A percentile compares a stretch with the other conserved stretches of the same genome.
phyloP scores from a whole-genome alignment of 768 basidiomycete species.

The Calvatia gigantea region DNA sequence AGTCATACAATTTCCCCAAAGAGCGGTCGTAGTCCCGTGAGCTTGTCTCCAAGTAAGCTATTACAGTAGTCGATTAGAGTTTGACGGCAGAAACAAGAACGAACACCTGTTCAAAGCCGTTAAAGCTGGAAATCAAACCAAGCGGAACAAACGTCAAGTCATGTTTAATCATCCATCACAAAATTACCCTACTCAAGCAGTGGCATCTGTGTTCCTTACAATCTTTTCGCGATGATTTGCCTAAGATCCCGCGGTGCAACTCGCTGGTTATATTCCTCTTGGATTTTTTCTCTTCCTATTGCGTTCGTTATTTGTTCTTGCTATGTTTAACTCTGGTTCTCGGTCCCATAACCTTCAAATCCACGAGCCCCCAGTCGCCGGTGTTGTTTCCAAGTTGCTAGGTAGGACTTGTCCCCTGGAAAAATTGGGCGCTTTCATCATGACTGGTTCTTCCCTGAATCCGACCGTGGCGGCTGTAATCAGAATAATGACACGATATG shows the following conservation, averaged over 20 bases:
- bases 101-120: no score
- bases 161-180: neutral
- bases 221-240: neutral
- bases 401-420: neutral
- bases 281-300: neutral
- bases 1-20: neutral
- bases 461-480: neutral
- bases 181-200: neutral
- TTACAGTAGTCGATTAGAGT: no score
- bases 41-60: no score
- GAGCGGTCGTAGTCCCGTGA: no score
- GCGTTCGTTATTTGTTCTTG: neutral
- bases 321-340: neutral
- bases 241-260: slow-evolving; percentile 10
- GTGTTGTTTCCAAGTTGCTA: no score
- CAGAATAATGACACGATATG: neutral
- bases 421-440: neutral
- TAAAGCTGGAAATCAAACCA: neutral
- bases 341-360: neutral
- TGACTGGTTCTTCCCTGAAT: neutral
- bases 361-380: no score
- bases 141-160: neutral
- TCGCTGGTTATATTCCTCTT: neutral
- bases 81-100: no score
- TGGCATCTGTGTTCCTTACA: no score